Evolutionary conservation across 495 filamentous ascomycete genomes (phyloP), one percentile per base, ranked within the genome.

Genomic region (Penicillium mononematosum): DNA sequence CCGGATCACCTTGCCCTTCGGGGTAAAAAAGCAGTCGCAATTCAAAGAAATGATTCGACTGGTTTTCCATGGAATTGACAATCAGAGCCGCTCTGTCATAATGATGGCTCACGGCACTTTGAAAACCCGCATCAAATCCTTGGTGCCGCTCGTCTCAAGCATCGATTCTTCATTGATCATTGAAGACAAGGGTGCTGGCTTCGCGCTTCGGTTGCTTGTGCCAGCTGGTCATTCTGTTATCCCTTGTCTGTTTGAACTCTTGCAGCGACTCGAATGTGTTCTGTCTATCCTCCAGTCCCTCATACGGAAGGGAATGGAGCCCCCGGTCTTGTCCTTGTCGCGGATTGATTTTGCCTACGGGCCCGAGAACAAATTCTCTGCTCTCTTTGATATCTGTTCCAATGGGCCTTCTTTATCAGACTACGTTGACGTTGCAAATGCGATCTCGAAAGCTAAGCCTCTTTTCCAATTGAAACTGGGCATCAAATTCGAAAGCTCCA

Each of bases 401-500:
- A 53, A 62, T 24, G 62, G 53, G 3, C 64, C 61, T 17, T 45
- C 63, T 16, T 50, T 56, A 22, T 47, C 60, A 16, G 34, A 52
- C n/a, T 50, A 63, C 27, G 14, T 68, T 4, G 72, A 73, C 29
- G 55, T 68, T n/a, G 17, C 50, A 8, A 58, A 56, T 43, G 52
- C 68, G 24, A 16, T 62, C 9, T 70, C 63, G 34, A 67, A 63
- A 36, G 43, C 56, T 10, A 60, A 69, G 50, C 56, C 67, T 0
- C 53, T 75, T n/a, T 77, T 72, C 58, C 59, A 55, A 20, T 45
- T 72, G 27, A 60, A 57, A 5, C 45, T 80, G 22, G 63, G 60
- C 24, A 68, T 82, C 39, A 64, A 56, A 7, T 74, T 98, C 22
- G 81, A 86, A 20, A 64, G 65, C 20, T 76, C 76, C 14, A 96